Evolutionary conservation across 305 asterid genomes (phyloP).

Genomic region (Striga hermonthica): DNA sequence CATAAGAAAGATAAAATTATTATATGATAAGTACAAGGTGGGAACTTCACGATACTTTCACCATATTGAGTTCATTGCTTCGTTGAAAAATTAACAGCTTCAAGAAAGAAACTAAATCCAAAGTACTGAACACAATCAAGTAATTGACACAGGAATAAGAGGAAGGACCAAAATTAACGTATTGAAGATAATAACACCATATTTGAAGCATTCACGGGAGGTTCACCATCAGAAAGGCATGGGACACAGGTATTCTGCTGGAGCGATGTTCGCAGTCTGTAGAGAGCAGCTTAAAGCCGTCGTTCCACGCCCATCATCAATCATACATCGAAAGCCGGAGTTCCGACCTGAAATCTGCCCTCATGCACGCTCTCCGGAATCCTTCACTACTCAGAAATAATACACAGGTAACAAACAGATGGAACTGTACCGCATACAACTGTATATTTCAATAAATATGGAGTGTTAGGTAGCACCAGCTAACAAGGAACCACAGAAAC

Average conservation of each 20-base stretch:
- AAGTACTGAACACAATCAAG: background rate
- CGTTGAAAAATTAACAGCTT: background rate
- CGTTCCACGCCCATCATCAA: too few relatives aligned
- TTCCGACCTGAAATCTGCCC: constrained; percentile 13
- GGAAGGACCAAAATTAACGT: background rate
- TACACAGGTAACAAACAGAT: constrained; percentile 77
- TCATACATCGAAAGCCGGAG: too few relatives aligned
- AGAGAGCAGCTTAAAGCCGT: too few relatives aligned
- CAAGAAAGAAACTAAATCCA: background rate
- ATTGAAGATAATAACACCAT: background rate
- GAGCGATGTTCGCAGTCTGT: too few relatives aligned
- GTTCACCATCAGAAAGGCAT: too few relatives aligned
- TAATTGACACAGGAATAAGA: background rate
- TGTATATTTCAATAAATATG: constrained; percentile 37
- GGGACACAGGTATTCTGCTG: too few relatives aligned
- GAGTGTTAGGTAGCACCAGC: constrained; percentile 18
- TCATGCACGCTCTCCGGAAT: constrained; percentile 73
- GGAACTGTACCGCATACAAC: constrained; percentile 89
- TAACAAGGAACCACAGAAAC: background rate
- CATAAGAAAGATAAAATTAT: background rate
- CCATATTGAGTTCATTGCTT: too few relatives aligned
- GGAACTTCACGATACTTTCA: background rate
- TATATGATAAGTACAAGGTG: too few relatives aligned
- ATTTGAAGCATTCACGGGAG: background rate
- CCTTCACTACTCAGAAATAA: constrained; percentile 95